Base-by-base conservation (phyloP, 345 rosid genomes). In the Eucalyptus polyanthemos region DNA sequence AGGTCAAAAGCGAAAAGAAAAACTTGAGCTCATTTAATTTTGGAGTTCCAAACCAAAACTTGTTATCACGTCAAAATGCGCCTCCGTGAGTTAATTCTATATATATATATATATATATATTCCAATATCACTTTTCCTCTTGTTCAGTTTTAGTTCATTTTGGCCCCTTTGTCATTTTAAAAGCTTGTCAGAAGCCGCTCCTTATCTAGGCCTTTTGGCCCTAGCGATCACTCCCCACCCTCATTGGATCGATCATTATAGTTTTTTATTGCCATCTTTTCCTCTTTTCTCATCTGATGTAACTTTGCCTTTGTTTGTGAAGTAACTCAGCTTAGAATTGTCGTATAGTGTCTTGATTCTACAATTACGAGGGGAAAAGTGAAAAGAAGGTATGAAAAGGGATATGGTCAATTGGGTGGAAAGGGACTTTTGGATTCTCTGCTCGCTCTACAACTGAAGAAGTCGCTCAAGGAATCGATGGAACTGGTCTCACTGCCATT, bases 401-500 rank as follows among this genome's bases (percentile, higher is more conserved):
- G 85, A 90, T 86, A 89, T 86, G 89, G 93, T n/a, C 88, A 42
- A 86, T 91, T 58, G 91, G 93, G 49, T 87, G 91, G 90, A 92
- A 91, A 90, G 92, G 34, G 34, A 88, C 91, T 85, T 91, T 92
- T 88, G 91, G 95, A 37, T 92, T 92, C 90, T 91, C 93, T 24
- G 91, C 92, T 6, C 17, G 87, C 40, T 92, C 93, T 44, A 92
- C 93, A 3, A 93, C 93, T 9, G 92, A 92, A 87, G 90, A 93
- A 87, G 92, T 93, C 67, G 93, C 95, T 22, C 88, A 83, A n/a
- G 94, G 92, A 87, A 80, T 94, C 69, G 93, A 94, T 89, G 95
- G 92, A 34, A 87, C 92, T 80, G 93, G 90, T 69, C 93, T 93
- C 88, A 93, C 95, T 80, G 93, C 95, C 89, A 88, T 93, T 45